Base-by-base conservation (phyloP, 495 filamentous ascomycete genomes). In the Thozetella sp. region DNA sequence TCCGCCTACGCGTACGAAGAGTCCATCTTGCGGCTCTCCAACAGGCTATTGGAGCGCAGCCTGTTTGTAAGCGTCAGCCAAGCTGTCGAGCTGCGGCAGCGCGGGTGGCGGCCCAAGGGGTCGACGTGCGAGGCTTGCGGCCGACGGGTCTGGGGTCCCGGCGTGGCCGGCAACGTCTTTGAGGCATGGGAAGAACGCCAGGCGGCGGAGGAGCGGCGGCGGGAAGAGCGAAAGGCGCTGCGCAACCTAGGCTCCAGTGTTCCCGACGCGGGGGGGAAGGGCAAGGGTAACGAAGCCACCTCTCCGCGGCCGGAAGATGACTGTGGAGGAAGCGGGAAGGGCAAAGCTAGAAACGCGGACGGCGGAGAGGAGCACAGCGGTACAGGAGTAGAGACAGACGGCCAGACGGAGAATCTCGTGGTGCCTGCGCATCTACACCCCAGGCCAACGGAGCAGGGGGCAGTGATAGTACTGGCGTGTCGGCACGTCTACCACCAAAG, bases 1-100 rank as follows among this genome's bases (percentile, higher is more conserved):
- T 88, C 94, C 1, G 93, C 96, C 0, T 98, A 99, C 67, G 87
- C 92, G 0, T 97, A 97, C 69, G 96, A 98, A 70, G 88, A 91
- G 65, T 91, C 90, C 2, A 89, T 99, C 13, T 81, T 98, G 20
- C 80, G 84, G 1, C 86, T 99, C 15, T 91, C 96, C 12, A 94
- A 93, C 71, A 83, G 86, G 19, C 85, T 99, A 60, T 79, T 99
- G 1, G 93, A 97, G 58, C 89, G 93, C 61, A 92, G 96, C 66
- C 81, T 97, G 19, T 99, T 97, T 64, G 85, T 90, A 15, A 89
- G 91, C 62, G 93, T 97, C 43, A 82, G 86, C 37, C 84, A 91
- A 58, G 88, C 90, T 13, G 83, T 89, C 13, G 79, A 82, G 17
- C 83, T 93, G 11, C 83, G 94, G n/a, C 89, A 93, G 69, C 83